Conservation (phyloP, 2,329 filamentous ascomycete genomes). For the Zopfia rhizophila region DNA sequence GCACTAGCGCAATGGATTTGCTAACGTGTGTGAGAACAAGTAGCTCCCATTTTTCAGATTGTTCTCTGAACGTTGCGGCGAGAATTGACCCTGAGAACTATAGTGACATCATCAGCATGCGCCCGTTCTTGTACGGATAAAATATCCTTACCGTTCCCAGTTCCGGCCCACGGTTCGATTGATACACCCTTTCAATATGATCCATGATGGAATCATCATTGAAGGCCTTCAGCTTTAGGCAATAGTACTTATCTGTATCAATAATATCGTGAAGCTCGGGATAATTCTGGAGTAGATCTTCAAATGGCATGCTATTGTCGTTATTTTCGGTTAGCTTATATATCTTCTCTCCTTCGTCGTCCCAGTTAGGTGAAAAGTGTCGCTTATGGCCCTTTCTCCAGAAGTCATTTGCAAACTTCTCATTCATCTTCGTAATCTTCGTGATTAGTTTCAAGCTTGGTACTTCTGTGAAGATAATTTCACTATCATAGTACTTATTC, state of each 20-base stretch:
- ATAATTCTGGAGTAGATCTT: conserved; percentile 7
- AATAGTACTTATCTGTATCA: conserved; percentile 10
- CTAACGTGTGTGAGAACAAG: conserved; percentile 63
- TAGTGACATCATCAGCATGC: no score
- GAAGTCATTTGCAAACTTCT: conserved; percentile 15
- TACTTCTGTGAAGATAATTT: conserved; percentile 9
- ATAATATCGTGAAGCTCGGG: conserved; percentile 19
- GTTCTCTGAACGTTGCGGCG: conserved; percentile 46
- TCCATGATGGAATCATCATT: conserved; percentile 10
- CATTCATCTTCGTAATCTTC: conserved; percentile 17
- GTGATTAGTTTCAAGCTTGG: conserved; percentile 20
- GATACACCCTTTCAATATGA: conserved; percentile 17
- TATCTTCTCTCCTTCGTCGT: conserved; percentile 7
- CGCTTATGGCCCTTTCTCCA: conserved; percentile 17
- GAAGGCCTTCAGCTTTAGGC: conserved; percentile 10
- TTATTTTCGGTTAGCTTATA: no score
- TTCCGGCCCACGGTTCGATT: conserved; percentile 15
- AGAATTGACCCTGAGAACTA: conserved; percentile 26
- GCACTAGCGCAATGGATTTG: conserved; percentile 62
- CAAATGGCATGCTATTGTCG: neutral
- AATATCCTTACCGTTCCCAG: conserved; percentile 14
- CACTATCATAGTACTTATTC: conserved; percentile 14
- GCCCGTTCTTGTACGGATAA: no score
- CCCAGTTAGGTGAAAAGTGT: conserved; percentile 1
- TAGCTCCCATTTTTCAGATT: conserved; percentile 64